Percentiles rank a stretch among this genome's conserved stretches.
Evolutionary conservation across 2,329 filamentous ascomycete species (phyloP).

Genomic region (Pseudogymnoascus sp.): DNA sequence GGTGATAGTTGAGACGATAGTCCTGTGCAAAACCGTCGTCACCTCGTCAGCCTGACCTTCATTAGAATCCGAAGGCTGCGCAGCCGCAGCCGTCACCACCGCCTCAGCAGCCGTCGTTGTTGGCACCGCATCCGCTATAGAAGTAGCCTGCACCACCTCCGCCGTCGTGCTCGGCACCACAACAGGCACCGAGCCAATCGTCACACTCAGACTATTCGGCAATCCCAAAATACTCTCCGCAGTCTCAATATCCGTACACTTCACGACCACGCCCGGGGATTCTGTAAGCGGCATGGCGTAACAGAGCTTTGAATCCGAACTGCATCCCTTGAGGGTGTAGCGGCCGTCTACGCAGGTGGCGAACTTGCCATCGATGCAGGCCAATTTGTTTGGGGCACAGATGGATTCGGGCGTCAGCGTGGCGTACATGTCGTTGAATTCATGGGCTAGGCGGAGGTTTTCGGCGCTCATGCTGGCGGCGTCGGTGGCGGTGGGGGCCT

Average conservation of each 20-base stretch:
- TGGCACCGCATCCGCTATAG: background rate
- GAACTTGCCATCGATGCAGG: slow-evolving; percentile 45
- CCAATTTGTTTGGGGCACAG: slow-evolving; percentile 41
- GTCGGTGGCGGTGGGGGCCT: slow-evolving; percentile 11
- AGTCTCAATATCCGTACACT: slow-evolving; percentile 37
- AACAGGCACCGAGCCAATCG: background rate
- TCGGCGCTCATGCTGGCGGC: slow-evolving; percentile 14
- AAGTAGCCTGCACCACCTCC: background rate
- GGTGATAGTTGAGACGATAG: background rate
- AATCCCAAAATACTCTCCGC: slow-evolving; percentile 39
- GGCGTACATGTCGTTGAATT: slow-evolving; percentile 24
- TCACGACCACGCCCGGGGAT: slow-evolving; percentile 41
- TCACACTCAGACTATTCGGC: slow-evolving; percentile 7
- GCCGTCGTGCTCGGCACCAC: background rate
- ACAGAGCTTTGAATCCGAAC: slow-evolving; percentile 31
- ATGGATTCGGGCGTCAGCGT: slow-evolving; percentile 34
- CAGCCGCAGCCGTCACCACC: background rate
- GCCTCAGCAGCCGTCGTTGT: background rate
- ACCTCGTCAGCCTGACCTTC: background rate
- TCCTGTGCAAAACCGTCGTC: background rate
- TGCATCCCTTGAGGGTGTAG: slow-evolving; percentile 35
- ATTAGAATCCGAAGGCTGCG: background rate
- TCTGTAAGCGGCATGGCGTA: slow-evolving; percentile 48
- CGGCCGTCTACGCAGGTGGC: slow-evolving; percentile 39
- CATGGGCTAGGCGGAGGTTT: slow-evolving; percentile 28